phyloP scores from a whole-genome alignment of 2,329 filamentous ascomycete genomes.

The Plectosphaerella plurivora region DNA sequence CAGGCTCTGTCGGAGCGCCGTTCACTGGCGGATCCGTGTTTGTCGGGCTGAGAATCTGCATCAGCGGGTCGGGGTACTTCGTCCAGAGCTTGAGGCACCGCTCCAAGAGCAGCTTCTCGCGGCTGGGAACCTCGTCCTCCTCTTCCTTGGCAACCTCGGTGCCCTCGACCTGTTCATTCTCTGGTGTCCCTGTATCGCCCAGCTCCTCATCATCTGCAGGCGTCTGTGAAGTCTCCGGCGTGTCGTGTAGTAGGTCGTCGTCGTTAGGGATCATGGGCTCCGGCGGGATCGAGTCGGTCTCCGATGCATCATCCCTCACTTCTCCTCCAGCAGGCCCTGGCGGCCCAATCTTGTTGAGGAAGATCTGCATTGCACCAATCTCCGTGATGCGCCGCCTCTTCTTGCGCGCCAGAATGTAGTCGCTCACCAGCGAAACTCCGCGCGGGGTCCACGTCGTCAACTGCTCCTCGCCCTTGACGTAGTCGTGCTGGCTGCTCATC shows the following conservation, averaged over 20 bases:
- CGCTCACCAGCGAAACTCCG: conserved; percentile 84
- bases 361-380: conserved; percentile 68
- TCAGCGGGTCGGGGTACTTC: conserved; percentile 51
- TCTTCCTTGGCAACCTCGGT: conserved; percentile 19
- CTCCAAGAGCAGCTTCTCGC: conserved; percentile 42
- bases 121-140: conserved; percentile 39
- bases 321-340: conserved; percentile 32
- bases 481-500: conserved; percentile 91
- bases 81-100: conserved; percentile 63
- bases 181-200: conserved; percentile 15
- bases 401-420: conserved; percentile 74
- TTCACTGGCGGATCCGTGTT: conserved; percentile 67
- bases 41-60: conserved; percentile 50
- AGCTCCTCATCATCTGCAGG: conserved; percentile 24
- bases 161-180: conserved; percentile 16
- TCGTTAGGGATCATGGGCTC: conserved; percentile 45
- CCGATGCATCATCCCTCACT: conserved; percentile 26
- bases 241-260: conserved; percentile 54
- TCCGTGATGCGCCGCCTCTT: conserved; percentile 72
- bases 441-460: conserved; percentile 82
- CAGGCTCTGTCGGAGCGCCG: conserved; percentile 46
- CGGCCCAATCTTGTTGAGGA: conserved; percentile 55
- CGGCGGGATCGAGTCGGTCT: conserved; percentile 27
- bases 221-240: conserved; percentile 47
- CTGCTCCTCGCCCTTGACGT: conserved; percentile 92